Percentiles rank a stretch among this genome's conserved stretches.
These are phyloP conservation scores for Didymella arachidicola DNA, from an alignment of 2,329 filamentous ascomycete species.

Conservation along the genomic window DNA sequence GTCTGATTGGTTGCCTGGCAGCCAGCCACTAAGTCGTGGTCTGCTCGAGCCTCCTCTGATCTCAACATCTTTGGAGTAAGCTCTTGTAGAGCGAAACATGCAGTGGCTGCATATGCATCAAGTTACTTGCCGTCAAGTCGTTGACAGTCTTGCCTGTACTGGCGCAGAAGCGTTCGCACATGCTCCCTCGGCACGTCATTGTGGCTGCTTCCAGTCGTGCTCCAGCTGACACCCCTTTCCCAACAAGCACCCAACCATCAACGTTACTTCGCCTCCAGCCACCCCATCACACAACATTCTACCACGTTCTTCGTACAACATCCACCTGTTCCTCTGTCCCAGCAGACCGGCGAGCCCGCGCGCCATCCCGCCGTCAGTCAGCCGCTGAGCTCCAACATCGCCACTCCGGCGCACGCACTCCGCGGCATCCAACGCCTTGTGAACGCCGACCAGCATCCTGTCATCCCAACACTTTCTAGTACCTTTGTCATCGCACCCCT, in stretches of 20 bases:
- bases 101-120: neutral
- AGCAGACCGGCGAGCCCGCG: conserved; percentile 13
- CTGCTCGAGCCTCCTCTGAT: neutral
- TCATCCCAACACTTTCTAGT: neutral
- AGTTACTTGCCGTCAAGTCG: neutral
- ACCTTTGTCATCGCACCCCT: neutral
- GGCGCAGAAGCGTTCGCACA: conserved; percentile 3
- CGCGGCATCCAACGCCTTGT: neutral
- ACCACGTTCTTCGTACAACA: neutral
- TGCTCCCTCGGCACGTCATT: conserved; percentile 13
- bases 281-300: neutral
- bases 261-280: conserved; percentile 5
- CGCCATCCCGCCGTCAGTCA: conserved; percentile 4
- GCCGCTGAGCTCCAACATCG: conserved; percentile 16
- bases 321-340: conserved; percentile 2
- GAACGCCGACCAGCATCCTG: conserved; percentile 6
- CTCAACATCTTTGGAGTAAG: neutral
- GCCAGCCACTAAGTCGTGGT: neutral
- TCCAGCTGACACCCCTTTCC: neutral
- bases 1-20: conserved; percentile 13
- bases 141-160: neutral
- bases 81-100: neutral
- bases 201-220: neutral
- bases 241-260: neutral
- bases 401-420: neutral